A percentile compares a stretch with the other conserved stretches of the same genome.
Evolutionary conservation across 306 rosid species (phyloP).

Genomic region (Sindora glabra): DNA sequence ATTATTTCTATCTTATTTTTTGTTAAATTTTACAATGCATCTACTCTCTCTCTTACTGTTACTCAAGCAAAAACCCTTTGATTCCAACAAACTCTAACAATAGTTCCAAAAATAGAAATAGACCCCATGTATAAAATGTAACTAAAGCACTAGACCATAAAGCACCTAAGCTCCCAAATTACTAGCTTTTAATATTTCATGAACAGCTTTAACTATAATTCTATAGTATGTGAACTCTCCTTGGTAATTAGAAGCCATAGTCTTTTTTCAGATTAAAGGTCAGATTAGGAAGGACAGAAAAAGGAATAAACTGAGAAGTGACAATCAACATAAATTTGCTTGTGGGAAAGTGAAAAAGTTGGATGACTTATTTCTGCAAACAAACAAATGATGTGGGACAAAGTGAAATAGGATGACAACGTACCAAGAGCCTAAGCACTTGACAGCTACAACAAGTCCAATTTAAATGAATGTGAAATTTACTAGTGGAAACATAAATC

Average conservation of each 20-base stretch:
- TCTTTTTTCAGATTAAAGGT: background rate
- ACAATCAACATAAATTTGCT: background rate
- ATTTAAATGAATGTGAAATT: background rate
- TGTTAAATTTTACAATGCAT: no score
- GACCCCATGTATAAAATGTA: background rate
- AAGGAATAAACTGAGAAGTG: background rate
- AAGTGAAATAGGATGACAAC: background rate
- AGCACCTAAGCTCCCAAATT: background rate
- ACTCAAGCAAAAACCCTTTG: no score
- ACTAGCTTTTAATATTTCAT: background rate
- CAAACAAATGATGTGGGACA: no score
- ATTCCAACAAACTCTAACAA: no score
- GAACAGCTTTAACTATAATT: background rate
- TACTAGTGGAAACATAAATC: background rate
- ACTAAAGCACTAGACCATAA: background rate
- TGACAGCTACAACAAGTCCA: background rate
- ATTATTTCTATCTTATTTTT: no score
- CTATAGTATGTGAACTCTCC: background rate
- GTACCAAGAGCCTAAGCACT: background rate
- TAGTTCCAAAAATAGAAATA: no score
- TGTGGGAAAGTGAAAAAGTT: background rate
- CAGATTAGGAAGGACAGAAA: background rate
- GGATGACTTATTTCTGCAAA: background rate
- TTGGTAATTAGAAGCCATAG: background rate
- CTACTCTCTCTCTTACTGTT: no score